Conservation (phyloP, 495 filamentous ascomycete genomes). For the Entonaema liquescens region DNA sequence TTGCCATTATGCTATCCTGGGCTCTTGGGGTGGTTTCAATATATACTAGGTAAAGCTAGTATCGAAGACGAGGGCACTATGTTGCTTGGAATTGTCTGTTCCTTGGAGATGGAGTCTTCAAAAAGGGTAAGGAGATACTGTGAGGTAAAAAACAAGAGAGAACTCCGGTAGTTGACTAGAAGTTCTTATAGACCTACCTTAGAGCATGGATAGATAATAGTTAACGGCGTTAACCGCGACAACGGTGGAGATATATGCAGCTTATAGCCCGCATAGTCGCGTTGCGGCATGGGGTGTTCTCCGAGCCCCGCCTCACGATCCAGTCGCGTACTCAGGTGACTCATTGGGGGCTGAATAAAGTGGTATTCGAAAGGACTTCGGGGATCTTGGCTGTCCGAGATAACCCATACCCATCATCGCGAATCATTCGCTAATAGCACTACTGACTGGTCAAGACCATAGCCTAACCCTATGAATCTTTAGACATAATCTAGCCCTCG, state of each 20-base stretch:
- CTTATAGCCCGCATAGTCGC: not conserved
- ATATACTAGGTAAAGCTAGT: not conserved
- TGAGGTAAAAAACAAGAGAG: not conserved
- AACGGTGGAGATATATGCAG: not conserved
- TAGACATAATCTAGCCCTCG: not conserved
- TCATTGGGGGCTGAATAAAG: conserved; percentile 4
- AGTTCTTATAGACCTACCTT: conserved; percentile 9
- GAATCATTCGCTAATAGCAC: not conserved
- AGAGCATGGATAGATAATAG: not conserved
- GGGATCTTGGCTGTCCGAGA: conserved; percentile 33
- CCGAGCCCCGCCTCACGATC: conserved; percentile 32
- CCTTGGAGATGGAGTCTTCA: not conserved
- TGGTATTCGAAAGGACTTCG: conserved; percentile 22
- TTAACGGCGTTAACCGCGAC: not conserved
- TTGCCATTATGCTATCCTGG: conserved; percentile 28
- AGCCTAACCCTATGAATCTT: not conserved
- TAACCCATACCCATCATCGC: not conserved
- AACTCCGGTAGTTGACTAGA: not conserved
- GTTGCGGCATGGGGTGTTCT: conserved; percentile 12
- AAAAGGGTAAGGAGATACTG: not conserved
- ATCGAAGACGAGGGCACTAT: not conserved
- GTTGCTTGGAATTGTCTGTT: not conserved
- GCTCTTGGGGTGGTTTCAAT: not conserved
- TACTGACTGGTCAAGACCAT: not conserved
- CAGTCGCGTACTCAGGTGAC: conserved; percentile 37